These are phyloP conservation scores for Diaporthe longicolla DNA, from an alignment of 2,329 filamentous ascomycete genomes.

Conservation along the genomic window DNA sequence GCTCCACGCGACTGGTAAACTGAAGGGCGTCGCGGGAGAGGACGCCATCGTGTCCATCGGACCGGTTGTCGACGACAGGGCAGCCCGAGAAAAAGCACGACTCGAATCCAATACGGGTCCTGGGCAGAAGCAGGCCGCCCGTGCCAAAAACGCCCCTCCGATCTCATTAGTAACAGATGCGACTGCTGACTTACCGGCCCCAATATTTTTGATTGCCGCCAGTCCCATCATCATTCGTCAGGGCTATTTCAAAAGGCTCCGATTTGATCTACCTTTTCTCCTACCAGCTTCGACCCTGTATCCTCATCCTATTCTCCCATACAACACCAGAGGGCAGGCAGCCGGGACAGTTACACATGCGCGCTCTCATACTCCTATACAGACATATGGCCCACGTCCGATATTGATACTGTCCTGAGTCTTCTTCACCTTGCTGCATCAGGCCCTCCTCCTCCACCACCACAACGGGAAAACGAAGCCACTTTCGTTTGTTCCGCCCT, in stretches of 20 bases:
- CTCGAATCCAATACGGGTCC: slow-evolving; percentile 16
- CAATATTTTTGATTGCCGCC: slow-evolving; percentile 32
- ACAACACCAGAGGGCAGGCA: slow-evolving; percentile 4
- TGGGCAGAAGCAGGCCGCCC: slow-evolving; percentile 21
- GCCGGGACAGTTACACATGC: neutral
- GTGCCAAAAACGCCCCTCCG: slow-evolving; percentile 16
- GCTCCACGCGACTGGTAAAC: slow-evolving; percentile 5
- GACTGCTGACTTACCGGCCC: slow-evolving; percentile 33
- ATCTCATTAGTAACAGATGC: slow-evolving; percentile 33
- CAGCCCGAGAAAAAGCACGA: slow-evolving; percentile 32
- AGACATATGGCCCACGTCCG: neutral
- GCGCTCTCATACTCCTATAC: neutral
- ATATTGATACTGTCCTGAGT: neutral
- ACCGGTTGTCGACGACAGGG: slow-evolving; percentile 21
- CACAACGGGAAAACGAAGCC: slow-evolving; percentile 9
- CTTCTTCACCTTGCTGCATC: slow-evolving; percentile 14
- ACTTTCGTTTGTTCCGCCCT: slow-evolving; percentile 30
- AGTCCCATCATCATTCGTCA: slow-evolving; percentile 30
- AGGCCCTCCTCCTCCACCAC: slow-evolving; percentile 19
- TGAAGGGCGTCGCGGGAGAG: slow-evolving; percentile 10
- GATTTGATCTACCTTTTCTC: slow-evolving; percentile 26
- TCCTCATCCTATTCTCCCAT: slow-evolving; percentile 12
- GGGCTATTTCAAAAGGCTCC: slow-evolving; percentile 21
- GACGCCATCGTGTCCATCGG: slow-evolving; percentile 24
- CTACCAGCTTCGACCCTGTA: slow-evolving; percentile 33